phyloP scores from a whole-genome alignment of 306 rosid genomes.

The Fragaria nilgerrensis region DNA sequence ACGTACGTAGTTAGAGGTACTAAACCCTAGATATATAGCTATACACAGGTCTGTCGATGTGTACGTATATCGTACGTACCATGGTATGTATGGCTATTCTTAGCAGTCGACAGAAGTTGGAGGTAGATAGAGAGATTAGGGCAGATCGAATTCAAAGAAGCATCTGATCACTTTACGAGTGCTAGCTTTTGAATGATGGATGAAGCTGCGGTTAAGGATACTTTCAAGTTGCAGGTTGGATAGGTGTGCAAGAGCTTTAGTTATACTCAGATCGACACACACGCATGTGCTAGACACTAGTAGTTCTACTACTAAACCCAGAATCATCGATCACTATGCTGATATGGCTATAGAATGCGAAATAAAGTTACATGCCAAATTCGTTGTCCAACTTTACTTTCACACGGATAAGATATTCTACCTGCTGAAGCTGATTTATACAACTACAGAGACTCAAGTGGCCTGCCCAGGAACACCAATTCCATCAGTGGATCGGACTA shows the following conservation, averaged over 20 bases:
- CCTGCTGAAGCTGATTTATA: not conserved
- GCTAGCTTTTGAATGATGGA: slow-evolving; percentile 34
- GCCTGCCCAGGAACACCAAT: not conserved
- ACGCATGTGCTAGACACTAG: slow-evolving; percentile 5
- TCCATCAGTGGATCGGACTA: not conserved
- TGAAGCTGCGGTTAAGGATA: slow-evolving; percentile 38
- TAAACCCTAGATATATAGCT: too few species aligned
- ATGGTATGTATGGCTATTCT: not conserved
- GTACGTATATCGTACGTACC: not conserved
- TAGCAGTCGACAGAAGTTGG: not conserved
- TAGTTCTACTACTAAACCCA: not conserved
- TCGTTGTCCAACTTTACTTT: not conserved
- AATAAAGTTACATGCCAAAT: not conserved
- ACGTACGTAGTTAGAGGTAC: not conserved
- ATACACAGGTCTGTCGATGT: not conserved
- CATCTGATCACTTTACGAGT: not conserved
- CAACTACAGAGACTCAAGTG: not conserved
- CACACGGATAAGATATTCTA: slow-evolving; percentile 44
- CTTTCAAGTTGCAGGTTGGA: slow-evolving; percentile 21
- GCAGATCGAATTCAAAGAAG: not conserved
- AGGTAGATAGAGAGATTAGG: not conserved
- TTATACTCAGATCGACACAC: slow-evolving; percentile 3
- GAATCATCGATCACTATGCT: not conserved
- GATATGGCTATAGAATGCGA: not conserved
- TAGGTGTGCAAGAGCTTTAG: slow-evolving; percentile 30